Evolutionary conservation across 805 yeast species (phyloP).

Genomic region (Myxozyma kluyveri): DNA sequence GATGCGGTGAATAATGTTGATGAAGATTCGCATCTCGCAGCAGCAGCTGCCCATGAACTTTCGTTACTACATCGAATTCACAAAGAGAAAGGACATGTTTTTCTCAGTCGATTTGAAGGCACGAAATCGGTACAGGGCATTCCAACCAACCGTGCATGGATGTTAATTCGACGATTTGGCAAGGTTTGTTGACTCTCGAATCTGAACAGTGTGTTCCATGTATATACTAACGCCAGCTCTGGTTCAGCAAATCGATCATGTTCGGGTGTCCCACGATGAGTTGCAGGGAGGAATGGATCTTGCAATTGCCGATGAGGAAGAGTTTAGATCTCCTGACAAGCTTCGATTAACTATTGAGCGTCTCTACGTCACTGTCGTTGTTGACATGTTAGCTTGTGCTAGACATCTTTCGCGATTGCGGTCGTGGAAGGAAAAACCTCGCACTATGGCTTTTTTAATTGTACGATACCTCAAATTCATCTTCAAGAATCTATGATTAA

Average conservation of each 20-base stretch:
- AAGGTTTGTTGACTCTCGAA: conserved; percentile 6
- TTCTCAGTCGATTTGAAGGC: neutral
- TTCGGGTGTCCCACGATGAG: neutral
- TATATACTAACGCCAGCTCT: too few relatives aligned
- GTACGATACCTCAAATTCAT: neutral
- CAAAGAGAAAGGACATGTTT: too few relatives aligned
- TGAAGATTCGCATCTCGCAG: too few relatives aligned
- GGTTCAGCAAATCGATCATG: conserved; percentile 11
- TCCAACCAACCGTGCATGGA: conserved; percentile 6
- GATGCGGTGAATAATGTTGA: too few relatives aligned
- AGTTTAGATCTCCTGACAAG: conserved; percentile 17
- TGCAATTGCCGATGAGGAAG: conserved; percentile 10
- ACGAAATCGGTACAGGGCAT: neutral
- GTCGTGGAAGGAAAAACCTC: conserved; percentile 19
- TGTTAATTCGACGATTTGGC: conserved; percentile 15
- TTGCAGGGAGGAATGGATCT: conserved; percentile 13
- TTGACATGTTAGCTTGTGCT: neutral
- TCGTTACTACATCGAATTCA: too few relatives aligned
- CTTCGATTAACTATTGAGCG: conserved; percentile 13
- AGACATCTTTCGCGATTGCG: conserved; percentile 15
- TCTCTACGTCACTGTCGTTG: conserved; percentile 12
- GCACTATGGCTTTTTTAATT: conserved; percentile 7
- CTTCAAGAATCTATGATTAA: neutral
- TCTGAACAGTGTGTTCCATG: neutral
- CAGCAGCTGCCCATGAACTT: too few relatives aligned